Conservation (phyloP, 192 early-diverging fungal species). For the Podila epigama region DNA sequence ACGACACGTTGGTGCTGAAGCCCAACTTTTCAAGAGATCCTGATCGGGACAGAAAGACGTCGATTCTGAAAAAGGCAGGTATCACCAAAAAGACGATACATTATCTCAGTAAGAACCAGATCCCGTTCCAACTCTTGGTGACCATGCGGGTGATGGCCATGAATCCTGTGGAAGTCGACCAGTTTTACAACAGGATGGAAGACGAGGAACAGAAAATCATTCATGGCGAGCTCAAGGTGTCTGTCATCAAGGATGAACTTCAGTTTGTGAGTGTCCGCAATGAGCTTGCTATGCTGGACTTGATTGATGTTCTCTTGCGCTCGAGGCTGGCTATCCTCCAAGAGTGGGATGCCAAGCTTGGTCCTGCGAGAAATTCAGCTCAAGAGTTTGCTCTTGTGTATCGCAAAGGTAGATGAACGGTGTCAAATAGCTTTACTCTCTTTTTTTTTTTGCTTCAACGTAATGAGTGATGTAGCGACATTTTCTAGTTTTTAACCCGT, state of each 20-base stretch:
- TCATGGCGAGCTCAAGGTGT: background rate
- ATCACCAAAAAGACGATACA: conserved; percentile 47
- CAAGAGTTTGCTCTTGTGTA: conserved; percentile 60
- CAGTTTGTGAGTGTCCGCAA: conserved; percentile 59
- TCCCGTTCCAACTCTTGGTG: conserved; percentile 57
- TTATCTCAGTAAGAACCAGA: conserved; percentile 51
- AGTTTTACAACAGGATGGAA: background rate
- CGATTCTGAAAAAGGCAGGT: conserved; percentile 51
- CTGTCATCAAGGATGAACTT: conserved; percentile 8
- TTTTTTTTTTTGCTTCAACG: background rate
- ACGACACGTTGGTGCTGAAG: conserved; percentile 64
- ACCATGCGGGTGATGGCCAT: conserved; percentile 74
- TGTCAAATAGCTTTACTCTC: background rate
- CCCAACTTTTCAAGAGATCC: conserved; percentile 69
- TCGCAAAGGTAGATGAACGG: conserved; percentile 49
- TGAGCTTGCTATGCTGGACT: conserved; percentile 62
- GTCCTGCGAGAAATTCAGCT: conserved; percentile 23
- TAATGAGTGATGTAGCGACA: background rate
- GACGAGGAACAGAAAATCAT: conserved; percentile 3
- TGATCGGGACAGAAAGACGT: conserved; percentile 47
- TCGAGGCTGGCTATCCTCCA: conserved; percentile 43
- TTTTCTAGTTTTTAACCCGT: background rate
- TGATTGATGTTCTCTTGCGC: conserved; percentile 54
- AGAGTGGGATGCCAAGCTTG: conserved; percentile 2
- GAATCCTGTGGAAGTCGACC: conserved; percentile 57